Base-by-base conservation (phyloP, 495 filamentous ascomycete species). In the Talaromyces adpressus region DNA sequence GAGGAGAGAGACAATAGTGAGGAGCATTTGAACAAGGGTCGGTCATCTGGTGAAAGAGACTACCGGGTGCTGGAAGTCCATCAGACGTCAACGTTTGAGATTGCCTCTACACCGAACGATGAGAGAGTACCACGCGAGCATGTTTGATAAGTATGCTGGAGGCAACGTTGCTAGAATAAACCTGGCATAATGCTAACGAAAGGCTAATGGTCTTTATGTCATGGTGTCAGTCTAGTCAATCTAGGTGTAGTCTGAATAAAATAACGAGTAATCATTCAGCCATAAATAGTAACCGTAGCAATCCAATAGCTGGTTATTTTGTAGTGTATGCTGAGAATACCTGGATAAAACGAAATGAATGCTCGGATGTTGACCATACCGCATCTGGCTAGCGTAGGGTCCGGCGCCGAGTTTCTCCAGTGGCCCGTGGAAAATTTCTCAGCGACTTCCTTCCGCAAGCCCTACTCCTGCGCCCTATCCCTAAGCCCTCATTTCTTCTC, bases 401-500 rank as follows among this genome's bases (percentile, higher is more conserved):
- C 23, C 60, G 60, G 60, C 60, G 45, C 60, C 25, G 47, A n/a
- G 23, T 47, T 62, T 62, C 41, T 62, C 60, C 60, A 30, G 45
- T 11, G 23, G 60, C 60, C 60, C 20, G 45, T 11, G 23, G 60
- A 57, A 63, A 57, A 58, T 39, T 58, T 58, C 39, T 39, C 62
- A 62, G 32, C 41, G 49, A 51, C 47, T n/a, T 57, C 53, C 25
- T 58, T 25, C 30, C 41, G 12, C 62, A 71, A 75, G 68, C 73
- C 73, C 73, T 75, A 75, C 65, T 62, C 70, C 63, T 70, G 75
- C 76, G 78, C 78, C 78, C 78, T 81, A 78, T 69, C 75, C 76
- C 77, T 79, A 81, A 81, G 78, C 78, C 78, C 78, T 81, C 72
- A 81, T 81, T 81, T 77, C 78, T 81, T 68, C 73, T 79, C 77